phyloP scores from a whole-genome alignment of 345 rosid genomes.

The Psidium guajava region DNA sequence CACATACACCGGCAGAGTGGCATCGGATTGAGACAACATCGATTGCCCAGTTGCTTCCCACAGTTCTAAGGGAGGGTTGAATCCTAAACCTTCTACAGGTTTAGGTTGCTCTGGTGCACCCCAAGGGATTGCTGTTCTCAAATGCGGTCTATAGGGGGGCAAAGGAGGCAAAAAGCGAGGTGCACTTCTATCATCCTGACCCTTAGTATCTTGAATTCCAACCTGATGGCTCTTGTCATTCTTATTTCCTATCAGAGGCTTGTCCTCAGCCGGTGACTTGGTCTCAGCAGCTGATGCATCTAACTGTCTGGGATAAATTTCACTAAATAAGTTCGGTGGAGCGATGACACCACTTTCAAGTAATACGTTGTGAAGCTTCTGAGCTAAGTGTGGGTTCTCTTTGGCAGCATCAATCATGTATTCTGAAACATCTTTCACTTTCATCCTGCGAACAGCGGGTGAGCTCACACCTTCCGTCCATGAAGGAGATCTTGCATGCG shows the following conservation, averaged over 20 bases:
- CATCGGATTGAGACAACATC: constrained; percentile 35
- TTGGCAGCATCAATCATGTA: constrained; percentile 96
- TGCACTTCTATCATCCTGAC: constrained; percentile 30
- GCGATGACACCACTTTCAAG: constrained; percentile 91
- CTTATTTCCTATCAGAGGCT: constrained; percentile 22
- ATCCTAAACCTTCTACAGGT: constrained; percentile 26
- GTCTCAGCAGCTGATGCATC: constrained; percentile 17
- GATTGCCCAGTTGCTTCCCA: constrained; percentile 23
- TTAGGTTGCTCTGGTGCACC: constrained; percentile 25
- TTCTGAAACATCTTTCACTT: constrained; percentile 87
- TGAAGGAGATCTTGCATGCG: constrained; percentile 75
- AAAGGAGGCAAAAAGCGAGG: constrained; percentile 55
- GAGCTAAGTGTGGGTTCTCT: constrained; percentile 87
- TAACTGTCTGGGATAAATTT: constrained; percentile 41
- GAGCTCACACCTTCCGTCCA: constrained; percentile 97
- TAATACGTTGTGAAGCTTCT: constrained; percentile 83
- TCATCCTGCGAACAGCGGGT: constrained; percentile 76
- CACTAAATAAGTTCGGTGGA: constrained; percentile 74
- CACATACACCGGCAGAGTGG: constrained; percentile 25
- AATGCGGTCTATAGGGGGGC: constrained; percentile 25
- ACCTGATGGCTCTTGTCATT: constrained; percentile 21
- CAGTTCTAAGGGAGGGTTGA: constrained; percentile 13
- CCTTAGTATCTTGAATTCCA: constrained; percentile 22
- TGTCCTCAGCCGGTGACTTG: constrained; percentile 17
- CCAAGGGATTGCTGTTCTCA: constrained; percentile 17